Conservation (phyloP, 169 alveolate species). For the Plasmodium sp. region DNA sequence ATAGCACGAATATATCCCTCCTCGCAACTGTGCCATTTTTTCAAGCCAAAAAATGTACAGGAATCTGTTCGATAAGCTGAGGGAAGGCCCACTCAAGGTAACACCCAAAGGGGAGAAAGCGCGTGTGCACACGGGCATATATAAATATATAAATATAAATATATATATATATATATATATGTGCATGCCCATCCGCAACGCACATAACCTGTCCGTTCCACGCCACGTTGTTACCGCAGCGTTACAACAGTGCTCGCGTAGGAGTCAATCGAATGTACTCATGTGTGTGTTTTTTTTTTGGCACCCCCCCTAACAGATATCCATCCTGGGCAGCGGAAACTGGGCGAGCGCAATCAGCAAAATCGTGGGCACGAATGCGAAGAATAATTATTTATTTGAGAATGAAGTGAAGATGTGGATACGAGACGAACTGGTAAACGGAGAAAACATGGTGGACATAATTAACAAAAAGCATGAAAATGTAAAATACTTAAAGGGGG, state of each 20-base stretch:
- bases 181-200: neutral
- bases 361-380: conserved; percentile 84
- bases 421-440: conserved; percentile 88
- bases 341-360: conserved; percentile 92
- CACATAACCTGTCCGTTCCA: neutral
- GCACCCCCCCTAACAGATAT: conserved; percentile 74
- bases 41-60: neutral
- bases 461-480: conserved; percentile 92
- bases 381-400: conserved; percentile 58
- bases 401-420: conserved; percentile 91
- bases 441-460: conserved; percentile 87
- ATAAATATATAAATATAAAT: neutral
- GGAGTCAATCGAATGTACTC: neutral
- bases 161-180: neutral
- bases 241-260: neutral
- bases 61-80: conserved; percentile 51
- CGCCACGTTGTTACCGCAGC: neutral
- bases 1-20: neutral
- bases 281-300: neutral
- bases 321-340: conserved; percentile 90
- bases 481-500: conserved; percentile 90
- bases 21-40: neutral
- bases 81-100: conserved; percentile 73
- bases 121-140: neutral
- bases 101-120: neutral